Base-by-base conservation (phyloP, 768 basidiomycete genomes). In the Termitomyces bulborhizus region DNA sequence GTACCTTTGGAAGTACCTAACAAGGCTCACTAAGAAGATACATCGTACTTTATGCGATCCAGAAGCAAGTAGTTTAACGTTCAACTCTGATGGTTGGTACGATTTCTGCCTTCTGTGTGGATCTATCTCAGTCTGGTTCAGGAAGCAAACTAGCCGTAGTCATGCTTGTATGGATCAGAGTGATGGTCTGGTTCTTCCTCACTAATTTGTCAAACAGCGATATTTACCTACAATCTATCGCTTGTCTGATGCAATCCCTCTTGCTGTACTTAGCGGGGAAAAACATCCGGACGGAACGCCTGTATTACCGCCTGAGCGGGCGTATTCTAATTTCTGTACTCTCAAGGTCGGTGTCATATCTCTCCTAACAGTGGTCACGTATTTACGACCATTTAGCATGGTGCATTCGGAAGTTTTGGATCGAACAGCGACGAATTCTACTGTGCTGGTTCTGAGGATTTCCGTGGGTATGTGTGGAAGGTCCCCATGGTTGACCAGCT, bases 371-470 rank as follows among this genome's bases (percentile, higher is more conserved):
- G 29, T 24, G n/a, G 48, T 8, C n/a, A 55, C n/a, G n/a, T 13
- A 43, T 48, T 50, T 40, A 46, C 42, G 43, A 29, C 24, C 11
- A 58, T 29, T 2, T 55, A 91, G 87, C 86, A 90, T 57, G 89
- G 88, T 3, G 80, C 82, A 5, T 92, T 93, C 59, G 88, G 90
- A 37, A 80, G 82, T 2, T 76, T 77, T 1, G 78, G 77, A 4
- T 62, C 77, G 29, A 73, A 77, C 46, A 68, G 61, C 24, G 86
- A 88, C 53, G 66, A 75, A 31, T 81, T 85, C 61, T 93, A 85
- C 63, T 78, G 77, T 36, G 79, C 80, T n/a, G 91, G 91, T 15
- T 91, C 88, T 11, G 91, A 93, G 64, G 88, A 93, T 66, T 93
- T 92, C 64, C 76, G 83, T 37, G 81, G 77, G 18, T 93, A 93